A percentile compares a stretch with the other conserved stretches of the same genome.
These are phyloP conservation scores for Endoconidiophora laricicola DNA, from an alignment of 2,329 filamentous ascomycete genomes.

Conservation along the genomic window DNA sequence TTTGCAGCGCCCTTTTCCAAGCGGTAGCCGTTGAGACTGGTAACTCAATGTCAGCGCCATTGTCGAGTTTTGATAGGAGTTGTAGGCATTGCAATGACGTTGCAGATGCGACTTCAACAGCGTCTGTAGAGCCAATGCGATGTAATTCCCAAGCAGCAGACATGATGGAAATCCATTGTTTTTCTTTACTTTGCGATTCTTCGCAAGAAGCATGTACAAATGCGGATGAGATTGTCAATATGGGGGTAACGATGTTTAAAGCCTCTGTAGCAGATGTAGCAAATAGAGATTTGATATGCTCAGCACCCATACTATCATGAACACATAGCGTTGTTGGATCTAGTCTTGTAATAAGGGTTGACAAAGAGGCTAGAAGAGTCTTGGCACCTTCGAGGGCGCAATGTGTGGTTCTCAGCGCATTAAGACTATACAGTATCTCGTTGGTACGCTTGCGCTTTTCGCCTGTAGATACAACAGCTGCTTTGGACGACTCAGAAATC, in stretches of 20 bases:
- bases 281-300: constrained; percentile 42
- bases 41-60: constrained; percentile 4
- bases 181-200: constrained; percentile 23
- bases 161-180: constrained; percentile 31
- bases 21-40: not conserved
- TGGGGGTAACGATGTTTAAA: constrained; percentile 27
- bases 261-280: constrained; percentile 31
- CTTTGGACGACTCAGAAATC: constrained; percentile 21
- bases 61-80: constrained; percentile 17
- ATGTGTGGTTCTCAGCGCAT: constrained; percentile 22
- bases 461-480: constrained; percentile 16
- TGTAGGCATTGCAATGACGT: constrained; percentile 25
- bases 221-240: constrained; percentile 29
- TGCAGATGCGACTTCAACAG: constrained; percentile 30
- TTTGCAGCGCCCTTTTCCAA: constrained; percentile 32
- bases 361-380: constrained; percentile 31
- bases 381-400: constrained; percentile 30
- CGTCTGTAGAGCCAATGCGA: constrained; percentile 31
- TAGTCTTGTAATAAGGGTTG: constrained; percentile 29
- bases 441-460: constrained; percentile 31
- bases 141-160: constrained; percentile 36
- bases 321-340: constrained; percentile 22
- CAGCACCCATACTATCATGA: constrained; percentile 34
- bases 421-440: not conserved
- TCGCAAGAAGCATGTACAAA: constrained; percentile 20